Percentiles rank a stretch among this genome's conserved stretches.
Conservation (phyloP, 2,329 filamentous ascomycete genomes). For the Aspergillus carbonarius region DNA sequence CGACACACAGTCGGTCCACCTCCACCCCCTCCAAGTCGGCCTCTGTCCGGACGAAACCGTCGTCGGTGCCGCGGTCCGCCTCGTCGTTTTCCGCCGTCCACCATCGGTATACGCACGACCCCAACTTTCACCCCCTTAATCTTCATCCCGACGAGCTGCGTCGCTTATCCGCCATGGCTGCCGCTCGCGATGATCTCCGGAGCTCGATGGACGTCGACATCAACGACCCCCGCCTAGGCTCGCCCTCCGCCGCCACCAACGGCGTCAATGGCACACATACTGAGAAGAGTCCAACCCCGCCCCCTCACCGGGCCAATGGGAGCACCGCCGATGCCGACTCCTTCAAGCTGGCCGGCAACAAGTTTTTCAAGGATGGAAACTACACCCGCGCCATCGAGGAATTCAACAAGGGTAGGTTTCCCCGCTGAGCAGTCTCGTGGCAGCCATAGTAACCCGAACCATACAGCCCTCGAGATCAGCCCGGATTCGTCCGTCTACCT, state of each 20-base stretch:
- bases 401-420: conserved; percentile 81
- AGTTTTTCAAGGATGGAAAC: conserved; percentile 93
- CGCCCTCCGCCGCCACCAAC: conserved; percentile 52
- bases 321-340: conserved; percentile 75
- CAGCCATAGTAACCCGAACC: neutral
- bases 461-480: conserved; percentile 78
- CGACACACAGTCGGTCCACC: conserved; percentile 30
- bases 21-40: conserved; percentile 29
- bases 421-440: neutral
- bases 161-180: conserved; percentile 63
- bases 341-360: conserved; percentile 91
- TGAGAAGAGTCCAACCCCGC: conserved; percentile 47
- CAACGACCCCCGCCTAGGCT: conserved; percentile 55
- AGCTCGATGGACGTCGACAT: conserved; percentile 74
- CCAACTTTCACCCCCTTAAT: conserved; percentile 82
- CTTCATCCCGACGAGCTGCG: conserved; percentile 85
- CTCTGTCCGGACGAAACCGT: conserved; percentile 15
- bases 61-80: conserved; percentile 13
- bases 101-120: conserved; percentile 39
- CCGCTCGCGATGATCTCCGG: conserved; percentile 44
- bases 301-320: conserved; percentile 51
- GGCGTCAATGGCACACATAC: conserved; percentile 34
- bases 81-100: conserved; percentile 14
- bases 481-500: conserved; percentile 85
- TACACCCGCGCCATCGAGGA: conserved; percentile 85